Evolutionary conservation across 441 rosid genomes (phyloP), one percentile per base, ranked within the genome.

Genomic region (Theobroma grandiflorum): DNA sequence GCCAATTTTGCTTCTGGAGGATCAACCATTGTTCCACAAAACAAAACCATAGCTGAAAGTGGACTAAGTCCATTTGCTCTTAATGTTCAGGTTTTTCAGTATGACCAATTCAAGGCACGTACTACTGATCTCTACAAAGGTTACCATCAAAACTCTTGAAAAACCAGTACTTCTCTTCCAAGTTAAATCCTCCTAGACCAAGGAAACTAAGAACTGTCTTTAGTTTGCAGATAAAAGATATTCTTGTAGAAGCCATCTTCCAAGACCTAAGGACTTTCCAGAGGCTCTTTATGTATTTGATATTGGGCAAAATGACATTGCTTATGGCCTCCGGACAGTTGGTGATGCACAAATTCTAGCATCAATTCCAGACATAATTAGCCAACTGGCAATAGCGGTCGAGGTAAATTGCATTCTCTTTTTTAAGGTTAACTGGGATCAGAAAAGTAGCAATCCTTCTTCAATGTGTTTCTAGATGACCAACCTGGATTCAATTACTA

Each of bases 1-100:
- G 97, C 96, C 3, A 96, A 94, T 80, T 94, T 96, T 81, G 98
- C 97, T 2, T 90, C 98, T 0, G 98, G 98, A 59, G 98, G 98
- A 47, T 92, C 99, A 45, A 96, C 99, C 63, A 91, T 96, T 52
- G 87, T 91, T 77, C 88, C 90, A 79, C 97, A 85, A 66, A 92
- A 91, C 77, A 93, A 90, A 81, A 91, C 95, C 31, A 91, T 92
- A 10, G 91, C 72, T 47, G 88, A 90, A 78, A 90, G 87, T 45
- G 94, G 97, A 14, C 87, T 91, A 33, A 94, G 98, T 85, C 98
- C 97, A 3, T 94, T 96, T 82, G 83, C 90, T 69, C 98, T 94
- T 38, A 95, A 89, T 83, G 89, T 94, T 90, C 99, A 96, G 92
- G 87, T 92, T 53, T 79, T 49, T n/a, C 98, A 94, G 53, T 96